Evolutionary conservation across 176 grass and related monocot species (phyloP), one percentile per base, ranked within the genome.

Genomic region (Cenchrus americanus): DNA sequence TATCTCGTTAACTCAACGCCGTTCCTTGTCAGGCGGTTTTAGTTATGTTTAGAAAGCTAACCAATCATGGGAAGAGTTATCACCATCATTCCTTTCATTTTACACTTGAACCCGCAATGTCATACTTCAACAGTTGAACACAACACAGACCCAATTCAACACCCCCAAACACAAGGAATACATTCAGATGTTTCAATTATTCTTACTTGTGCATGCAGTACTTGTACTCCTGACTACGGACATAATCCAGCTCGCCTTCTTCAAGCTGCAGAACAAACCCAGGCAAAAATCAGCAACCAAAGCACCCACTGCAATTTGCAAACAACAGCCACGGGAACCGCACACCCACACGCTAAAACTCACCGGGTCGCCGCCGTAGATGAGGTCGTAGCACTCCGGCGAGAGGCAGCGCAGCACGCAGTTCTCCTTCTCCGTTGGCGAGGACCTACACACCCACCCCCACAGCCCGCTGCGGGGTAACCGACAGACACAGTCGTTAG

Each of bases 131-230:
- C 50, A 24, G 10, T 72, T 44, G 1, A 9, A 42, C 71, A 22
- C 43, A 85, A 32, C 5, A 10, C 71, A 74, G 42, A 73, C 17
- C 50, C 19, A 84, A n/a, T 80, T 80, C 49, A 67, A 14, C 9
- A 73, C 37, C 7, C 1, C 48, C 41, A 84, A 88, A n/a, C 13
- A 3, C n/a, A 75, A 14, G 7, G 3, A 47, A 66, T 32, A 82
- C 7, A 30, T 59, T 4, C 9, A 42, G 12, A 48, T 57, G 69
- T 65, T 44, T 67, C 23, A 4, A 22, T 51, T 2, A 19, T 76
- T 30, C 91, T 86, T 94, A 98, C 96, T 93, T 98, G 91, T 86
- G 85, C 96, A 95, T 91, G 85, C 96, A 98, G 77, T 95, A 98
- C 73, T 98, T 98, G 89, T 86, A 98, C 85, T 98, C 96, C 59